phyloP scores from a whole-genome alignment of 768 basidiomycete genomes.

The Boletus subparvulus region DNA sequence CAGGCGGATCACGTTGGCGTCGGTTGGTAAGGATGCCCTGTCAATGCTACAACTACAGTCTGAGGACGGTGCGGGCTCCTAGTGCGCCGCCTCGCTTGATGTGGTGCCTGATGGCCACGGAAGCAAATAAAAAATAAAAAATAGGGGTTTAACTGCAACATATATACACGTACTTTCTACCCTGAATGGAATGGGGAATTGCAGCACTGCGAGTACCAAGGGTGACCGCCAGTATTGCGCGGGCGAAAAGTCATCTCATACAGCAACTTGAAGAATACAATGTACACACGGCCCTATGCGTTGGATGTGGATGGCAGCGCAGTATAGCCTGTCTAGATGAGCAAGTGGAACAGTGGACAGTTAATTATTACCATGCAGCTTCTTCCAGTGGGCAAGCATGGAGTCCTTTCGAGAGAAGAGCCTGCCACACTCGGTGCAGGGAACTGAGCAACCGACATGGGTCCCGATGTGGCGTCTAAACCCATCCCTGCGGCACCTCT shows the following conservation, averaged over 20 bases:
- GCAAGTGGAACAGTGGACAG: too few species aligned
- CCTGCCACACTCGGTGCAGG: constrained; percentile 1
- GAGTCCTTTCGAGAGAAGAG: neutral
- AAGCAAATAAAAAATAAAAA: neutral
- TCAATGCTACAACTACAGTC: neutral
- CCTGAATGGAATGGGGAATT: neutral
- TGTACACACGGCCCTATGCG: neutral
- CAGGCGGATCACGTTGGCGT: neutral
- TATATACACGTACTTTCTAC: too few species aligned
- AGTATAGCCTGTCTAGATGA: too few species aligned
- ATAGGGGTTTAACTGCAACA: neutral
- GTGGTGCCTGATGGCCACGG: neutral
- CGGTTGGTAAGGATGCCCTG: too few species aligned
- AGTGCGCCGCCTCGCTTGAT: neutral
- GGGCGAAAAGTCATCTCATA: neutral
- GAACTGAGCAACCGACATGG: neutral
- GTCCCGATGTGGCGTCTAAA: constrained; percentile 8
- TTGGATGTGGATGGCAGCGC: too few species aligned
- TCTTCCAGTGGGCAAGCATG: neutral
- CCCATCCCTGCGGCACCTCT: neutral
- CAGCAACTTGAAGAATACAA: neutral
- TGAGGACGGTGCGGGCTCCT: neutral
- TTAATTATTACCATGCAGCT: neutral
- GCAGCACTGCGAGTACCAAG: neutral
- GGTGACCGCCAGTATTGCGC: neutral